Percentiles rank a stretch among this genome's conserved stretches.
phyloP scores from a whole-genome alignment of 2,329 filamentous ascomycete species.

The Chaetomiaceae sp. region DNA sequence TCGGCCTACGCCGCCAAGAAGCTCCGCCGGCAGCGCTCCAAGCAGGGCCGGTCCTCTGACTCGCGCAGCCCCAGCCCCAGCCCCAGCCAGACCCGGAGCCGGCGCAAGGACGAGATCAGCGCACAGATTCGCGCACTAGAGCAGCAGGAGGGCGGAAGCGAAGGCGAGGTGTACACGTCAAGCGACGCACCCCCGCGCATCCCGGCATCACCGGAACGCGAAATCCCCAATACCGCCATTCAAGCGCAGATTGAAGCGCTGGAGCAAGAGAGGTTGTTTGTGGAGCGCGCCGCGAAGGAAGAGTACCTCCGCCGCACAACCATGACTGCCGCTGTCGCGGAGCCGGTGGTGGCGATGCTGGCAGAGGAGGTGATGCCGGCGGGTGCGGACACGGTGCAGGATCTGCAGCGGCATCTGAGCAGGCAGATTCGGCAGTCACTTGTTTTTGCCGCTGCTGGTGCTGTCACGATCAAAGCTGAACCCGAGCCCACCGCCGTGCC shows the following conservation, averaged over 20 bases:
- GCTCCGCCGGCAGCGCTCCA: no score
- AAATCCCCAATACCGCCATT: conserved; percentile 19
- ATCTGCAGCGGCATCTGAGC: conserved; percentile 20
- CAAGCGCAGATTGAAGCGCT: conserved; percentile 33
- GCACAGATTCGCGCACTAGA: no score
- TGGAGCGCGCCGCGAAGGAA: conserved; percentile 24
- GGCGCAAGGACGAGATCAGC: conserved; percentile 15
- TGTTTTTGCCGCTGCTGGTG: background rate
- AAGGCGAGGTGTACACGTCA: background rate
- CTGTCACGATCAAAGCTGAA: background rate
- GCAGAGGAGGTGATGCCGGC: conserved; percentile 6
- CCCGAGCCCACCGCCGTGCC: background rate
- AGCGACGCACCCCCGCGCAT: background rate
- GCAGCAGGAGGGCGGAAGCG: conserved; percentile 8
- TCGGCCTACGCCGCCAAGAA: conserved; percentile 17
- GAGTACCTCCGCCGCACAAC: conserved; percentile 20
- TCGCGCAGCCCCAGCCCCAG: conserved; percentile 16
- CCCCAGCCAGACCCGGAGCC: conserved; percentile 5
- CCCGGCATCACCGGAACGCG: background rate
- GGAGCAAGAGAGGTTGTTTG: conserved; percentile 32
- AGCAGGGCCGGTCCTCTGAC: conserved; percentile 9
- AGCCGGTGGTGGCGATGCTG: no score
- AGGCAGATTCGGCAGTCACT: conserved; percentile 20
- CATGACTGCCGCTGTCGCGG: background rate
- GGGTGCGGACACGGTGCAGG: conserved; percentile 14